Evolutionary conservation across 2,329 filamentous ascomycete genomes (phyloP).

Genomic region (Pseudogymnoascus sp.): DNA sequence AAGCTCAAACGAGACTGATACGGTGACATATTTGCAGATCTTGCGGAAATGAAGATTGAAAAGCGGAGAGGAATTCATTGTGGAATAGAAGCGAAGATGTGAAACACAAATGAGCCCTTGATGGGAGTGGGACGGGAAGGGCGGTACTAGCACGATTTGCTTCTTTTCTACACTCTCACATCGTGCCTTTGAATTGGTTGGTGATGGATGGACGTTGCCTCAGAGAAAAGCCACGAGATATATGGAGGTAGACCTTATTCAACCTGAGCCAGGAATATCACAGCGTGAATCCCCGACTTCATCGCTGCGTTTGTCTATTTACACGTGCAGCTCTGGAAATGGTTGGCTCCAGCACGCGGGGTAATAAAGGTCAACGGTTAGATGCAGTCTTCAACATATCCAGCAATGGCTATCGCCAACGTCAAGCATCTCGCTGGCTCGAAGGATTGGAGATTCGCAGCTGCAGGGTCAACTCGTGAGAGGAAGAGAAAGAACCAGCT

Average conservation of each 20-base stretch:
- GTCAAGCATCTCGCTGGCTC: background rate
- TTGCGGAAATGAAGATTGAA: background rate
- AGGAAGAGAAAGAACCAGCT: background rate
- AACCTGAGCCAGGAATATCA: background rate
- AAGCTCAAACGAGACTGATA: background rate
- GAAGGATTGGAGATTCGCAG: background rate
- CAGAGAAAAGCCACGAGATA: background rate
- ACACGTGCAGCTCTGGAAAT: background rate
- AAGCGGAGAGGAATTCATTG: background rate
- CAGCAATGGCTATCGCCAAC: background rate
- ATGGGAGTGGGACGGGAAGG: background rate
- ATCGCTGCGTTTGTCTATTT: background rate
- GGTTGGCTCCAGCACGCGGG: background rate
- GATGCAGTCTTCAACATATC: background rate
- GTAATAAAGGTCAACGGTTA: background rate
- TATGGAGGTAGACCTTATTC: background rate
- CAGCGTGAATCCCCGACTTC: background rate
- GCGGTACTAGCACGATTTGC: background rate
- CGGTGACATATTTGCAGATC: background rate
- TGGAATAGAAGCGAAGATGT: background rate
- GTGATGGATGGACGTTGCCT: background rate
- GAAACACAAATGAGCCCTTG: slow-evolving; percentile 2
- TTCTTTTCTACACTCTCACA: background rate
- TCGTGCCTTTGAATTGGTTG: background rate
- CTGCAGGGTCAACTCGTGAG: background rate